A percentile compares a stretch with the other conserved stretches of the same genome.
Conservation (phyloP, 176 grass and related monocot species). For the Poa pratensis region DNA sequence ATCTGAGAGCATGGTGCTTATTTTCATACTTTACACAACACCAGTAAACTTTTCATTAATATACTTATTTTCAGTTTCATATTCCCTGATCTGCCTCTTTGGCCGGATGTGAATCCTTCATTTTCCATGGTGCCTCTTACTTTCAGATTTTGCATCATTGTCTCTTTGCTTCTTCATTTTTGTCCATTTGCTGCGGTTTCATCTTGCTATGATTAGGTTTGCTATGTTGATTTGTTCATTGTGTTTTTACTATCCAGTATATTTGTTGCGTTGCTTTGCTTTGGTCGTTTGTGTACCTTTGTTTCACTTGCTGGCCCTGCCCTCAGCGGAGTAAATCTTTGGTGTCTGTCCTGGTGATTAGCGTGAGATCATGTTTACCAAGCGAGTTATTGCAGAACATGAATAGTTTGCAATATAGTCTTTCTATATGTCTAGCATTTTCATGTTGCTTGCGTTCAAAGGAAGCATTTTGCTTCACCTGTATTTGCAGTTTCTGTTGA, state of each 20-base stretch:
- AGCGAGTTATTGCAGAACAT: too few species aligned
- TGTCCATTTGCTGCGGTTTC: neutral
- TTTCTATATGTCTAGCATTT: too few species aligned
- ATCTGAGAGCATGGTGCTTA: constrained; percentile 22
- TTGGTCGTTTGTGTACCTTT: neutral
- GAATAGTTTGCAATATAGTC: too few species aligned
- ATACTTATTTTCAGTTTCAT: constrained; percentile 22
- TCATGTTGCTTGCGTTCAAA: too few species aligned
- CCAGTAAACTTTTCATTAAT: neutral
- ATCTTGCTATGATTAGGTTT: neutral
- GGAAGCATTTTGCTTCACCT: too few species aligned
- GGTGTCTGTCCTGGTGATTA: neutral
- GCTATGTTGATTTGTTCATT: neutral
- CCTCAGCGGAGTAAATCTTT: neutral
- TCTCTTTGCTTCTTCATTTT: neutral
- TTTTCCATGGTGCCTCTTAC: neutral
- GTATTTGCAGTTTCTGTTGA: too few species aligned
- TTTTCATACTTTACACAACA: neutral
- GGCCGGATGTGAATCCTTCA: constrained; percentile 6
- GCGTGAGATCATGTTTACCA: neutral
- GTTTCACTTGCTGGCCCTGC: neutral
- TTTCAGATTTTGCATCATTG: neutral
- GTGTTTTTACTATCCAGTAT: neutral
- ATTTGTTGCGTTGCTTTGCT: constrained; percentile 11
- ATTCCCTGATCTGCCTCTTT: neutral